Percentiles rank a stretch among this genome's conserved stretches.
Evolutionary conservation across 371 early-diverging fungal genomes (phyloP).

Genomic region (Lichtheimia ramosa): DNA sequence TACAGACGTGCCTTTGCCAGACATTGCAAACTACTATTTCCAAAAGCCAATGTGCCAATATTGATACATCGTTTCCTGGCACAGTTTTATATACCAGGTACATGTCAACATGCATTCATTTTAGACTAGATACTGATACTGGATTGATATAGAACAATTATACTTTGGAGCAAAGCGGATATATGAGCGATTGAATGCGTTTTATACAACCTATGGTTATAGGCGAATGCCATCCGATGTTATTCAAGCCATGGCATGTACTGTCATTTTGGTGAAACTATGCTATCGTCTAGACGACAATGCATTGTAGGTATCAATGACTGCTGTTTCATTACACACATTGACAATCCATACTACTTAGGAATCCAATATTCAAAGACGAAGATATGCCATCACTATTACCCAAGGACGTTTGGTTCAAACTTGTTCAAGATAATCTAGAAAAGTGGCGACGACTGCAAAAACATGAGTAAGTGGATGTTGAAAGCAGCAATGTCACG

Average conservation of each 20-base stretch:
- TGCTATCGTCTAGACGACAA: slow-evolving; percentile 4
- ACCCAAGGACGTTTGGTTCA: too few relatives aligned
- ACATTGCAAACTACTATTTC: background rate
- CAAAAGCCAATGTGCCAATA: background rate
- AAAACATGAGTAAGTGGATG: too few relatives aligned
- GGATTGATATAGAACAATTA: background rate
- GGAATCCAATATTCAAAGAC: background rate
- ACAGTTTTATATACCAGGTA: slow-evolving; percentile 5
- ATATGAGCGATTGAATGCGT: background rate
- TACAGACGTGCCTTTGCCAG: background rate
- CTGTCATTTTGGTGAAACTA: background rate
- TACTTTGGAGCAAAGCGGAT: background rate
- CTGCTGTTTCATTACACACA: background rate
- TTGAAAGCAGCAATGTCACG: too few relatives aligned
- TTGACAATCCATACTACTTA: background rate
- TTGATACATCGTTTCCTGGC: background rate
- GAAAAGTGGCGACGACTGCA: too few relatives aligned
- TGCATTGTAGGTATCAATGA: background rate
- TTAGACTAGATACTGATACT: background rate
- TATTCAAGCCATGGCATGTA: background rate
- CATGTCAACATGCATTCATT: background rate
- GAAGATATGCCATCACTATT: background rate
- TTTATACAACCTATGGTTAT: background rate
- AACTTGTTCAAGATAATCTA: too few relatives aligned
- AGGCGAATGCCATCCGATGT: slow-evolving; percentile 1